Base-by-base conservation (phyloP, 1,284 basidiomycete species). In the Ganoderma multipileum region DNA sequence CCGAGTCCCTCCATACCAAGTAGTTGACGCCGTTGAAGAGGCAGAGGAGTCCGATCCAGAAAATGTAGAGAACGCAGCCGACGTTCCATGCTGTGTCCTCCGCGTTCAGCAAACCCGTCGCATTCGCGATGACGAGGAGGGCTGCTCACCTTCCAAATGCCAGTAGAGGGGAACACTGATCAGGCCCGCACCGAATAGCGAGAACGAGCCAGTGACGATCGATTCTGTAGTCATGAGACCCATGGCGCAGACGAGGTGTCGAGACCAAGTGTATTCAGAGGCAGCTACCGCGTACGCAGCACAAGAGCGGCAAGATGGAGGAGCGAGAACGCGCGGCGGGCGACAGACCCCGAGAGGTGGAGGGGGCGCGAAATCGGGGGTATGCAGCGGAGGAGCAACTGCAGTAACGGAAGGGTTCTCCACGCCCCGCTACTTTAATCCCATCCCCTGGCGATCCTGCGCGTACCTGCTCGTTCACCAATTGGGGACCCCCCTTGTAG, bases 41-140 rank as follows among this genome's bases (percentile, higher is more conserved):
- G 74, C 87, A 90, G 1, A 79, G 83, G 3, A 89, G 57, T 2
- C 84, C 83, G 2, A 85, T 81, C 91, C 91, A 94, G 47, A 82
- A 73, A 79, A 94, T 91, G 77, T 85, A 89, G 61, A 89, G 77
- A 68, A 91, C 85, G 11, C 90, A 91, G 41, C 90, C 91, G 20
- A 80, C 77, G 72, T 87, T 87, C 70, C 83, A 80, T 42, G 83
- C 83, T 75, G 50, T 12, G 54, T 36, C 65, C 28, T n/a, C 61
- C 47, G 62, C 41, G 28, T 65, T 41, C 28, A 60, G 23, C 38
- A 5, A 28, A 12, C 4, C 12, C 20, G 4, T 38, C 30, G 14
- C 14, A 26, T 14, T 41, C 1, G 16, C 2, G 23, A 64, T 44
- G 63, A 55, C n/a, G 52, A 1, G 16, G 36, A 36, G 11, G 28